Evolutionary conservation across 1,139 yeast genomes (phyloP).

Genomic region (Saccharomyces pastorianus): DNA sequence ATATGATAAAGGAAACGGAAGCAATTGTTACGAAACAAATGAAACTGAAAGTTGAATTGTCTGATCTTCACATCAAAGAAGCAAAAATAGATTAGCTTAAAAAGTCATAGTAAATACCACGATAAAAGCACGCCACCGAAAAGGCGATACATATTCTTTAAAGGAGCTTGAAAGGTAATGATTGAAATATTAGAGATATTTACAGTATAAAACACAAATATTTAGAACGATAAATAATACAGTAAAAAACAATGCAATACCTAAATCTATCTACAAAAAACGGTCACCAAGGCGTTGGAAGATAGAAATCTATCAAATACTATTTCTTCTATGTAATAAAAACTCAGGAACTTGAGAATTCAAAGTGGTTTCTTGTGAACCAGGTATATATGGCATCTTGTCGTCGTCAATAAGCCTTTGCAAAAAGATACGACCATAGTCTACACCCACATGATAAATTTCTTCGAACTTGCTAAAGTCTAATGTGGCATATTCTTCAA

Average conservation of each 20-base stretch:
- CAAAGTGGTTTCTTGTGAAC: slow-evolving; percentile 25
- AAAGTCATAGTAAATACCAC: background rate
- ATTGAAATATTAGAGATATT: background rate
- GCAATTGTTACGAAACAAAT: background rate
- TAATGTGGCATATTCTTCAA: slow-evolving; percentile 81
- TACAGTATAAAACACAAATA: background rate
- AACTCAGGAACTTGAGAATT: slow-evolving; percentile 19
- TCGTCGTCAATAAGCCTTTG: slow-evolving; percentile 46
- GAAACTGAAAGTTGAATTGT: background rate
- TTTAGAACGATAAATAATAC: background rate
- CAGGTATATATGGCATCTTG: slow-evolving; percentile 57
- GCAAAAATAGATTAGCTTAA: slow-evolving; percentile 14
- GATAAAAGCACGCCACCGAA: background rate
- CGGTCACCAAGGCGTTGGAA: no score
- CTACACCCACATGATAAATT: slow-evolving; percentile 71
- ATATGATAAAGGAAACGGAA: background rate
- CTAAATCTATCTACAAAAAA: slow-evolving; percentile 3
- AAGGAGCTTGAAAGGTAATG: background rate
- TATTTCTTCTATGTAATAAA: slow-evolving; percentile 50
- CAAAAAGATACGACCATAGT: slow-evolving; percentile 58
- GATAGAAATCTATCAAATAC: slow-evolving; percentile 36
- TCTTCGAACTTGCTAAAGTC: slow-evolving; percentile 92
- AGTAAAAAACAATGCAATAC: background rate
- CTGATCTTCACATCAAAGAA: slow-evolving; percentile 18
- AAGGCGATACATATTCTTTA: background rate